Percentiles rank a stretch among this genome's conserved stretches.
Conservation (phyloP, 106 monocot species). For the Narthecium ossifragum region DNA sequence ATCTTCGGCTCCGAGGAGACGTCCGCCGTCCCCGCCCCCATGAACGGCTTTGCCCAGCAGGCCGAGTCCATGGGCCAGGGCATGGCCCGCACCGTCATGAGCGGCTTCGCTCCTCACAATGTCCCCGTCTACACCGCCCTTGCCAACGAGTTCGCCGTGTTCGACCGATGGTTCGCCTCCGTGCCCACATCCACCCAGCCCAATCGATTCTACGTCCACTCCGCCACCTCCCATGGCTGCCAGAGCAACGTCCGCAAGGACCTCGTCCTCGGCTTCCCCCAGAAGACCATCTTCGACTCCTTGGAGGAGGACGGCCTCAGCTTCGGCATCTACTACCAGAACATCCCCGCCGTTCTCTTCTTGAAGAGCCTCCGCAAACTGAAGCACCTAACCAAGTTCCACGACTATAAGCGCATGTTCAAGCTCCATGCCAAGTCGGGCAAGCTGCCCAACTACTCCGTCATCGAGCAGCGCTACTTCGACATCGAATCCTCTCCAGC, state of each 20-base stretch:
- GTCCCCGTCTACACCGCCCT: slow-evolving; percentile 27
- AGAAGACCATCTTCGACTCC: slow-evolving; percentile 32
- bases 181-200: slow-evolving; percentile 40
- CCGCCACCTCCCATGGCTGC: slow-evolving; percentile 34
- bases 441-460: slow-evolving; percentile 28
- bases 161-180: slow-evolving; percentile 38
- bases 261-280: slow-evolving; percentile 32
- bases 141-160: slow-evolving; percentile 31
- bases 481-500: slow-evolving; percentile 17
- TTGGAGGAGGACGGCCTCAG: slow-evolving; percentile 25
- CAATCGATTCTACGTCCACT: slow-evolving; percentile 36
- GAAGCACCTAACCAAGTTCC: slow-evolving; percentile 30
- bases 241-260: slow-evolving; percentile 33
- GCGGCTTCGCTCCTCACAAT: slow-evolving; percentile 26
- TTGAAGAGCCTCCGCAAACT: slow-evolving; percentile 26
- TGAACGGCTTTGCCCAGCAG: slow-evolving; percentile 32
- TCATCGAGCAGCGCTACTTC: slow-evolving; percentile 33
- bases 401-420: slow-evolving; percentile 21
- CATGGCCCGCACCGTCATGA: slow-evolving; percentile 26
- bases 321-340: slow-evolving; percentile 41
- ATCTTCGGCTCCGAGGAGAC: slow-evolving; percentile 16
- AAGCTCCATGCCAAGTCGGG: slow-evolving; percentile 27
- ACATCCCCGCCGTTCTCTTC: slow-evolving; percentile 38
- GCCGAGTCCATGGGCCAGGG: slow-evolving; percentile 12
- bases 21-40: slow-evolving; percentile 19